Percentiles rank a stretch among this genome's conserved stretches.
Conservation (phyloP, 164 flowering plant genomes). For the Chimonanthus salicifolius region DNA sequence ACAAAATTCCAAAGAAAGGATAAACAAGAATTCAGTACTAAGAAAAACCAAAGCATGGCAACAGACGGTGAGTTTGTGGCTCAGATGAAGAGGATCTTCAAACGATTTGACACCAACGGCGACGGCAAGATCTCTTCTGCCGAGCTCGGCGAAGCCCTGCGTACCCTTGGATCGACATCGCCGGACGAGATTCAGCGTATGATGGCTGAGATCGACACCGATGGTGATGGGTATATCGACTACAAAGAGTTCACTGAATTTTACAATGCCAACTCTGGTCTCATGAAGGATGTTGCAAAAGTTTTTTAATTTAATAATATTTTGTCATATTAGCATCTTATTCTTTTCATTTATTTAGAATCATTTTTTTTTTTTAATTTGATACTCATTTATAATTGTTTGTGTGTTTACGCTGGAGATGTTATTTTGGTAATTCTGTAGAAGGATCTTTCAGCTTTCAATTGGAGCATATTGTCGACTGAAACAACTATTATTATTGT, state of each 20-base stretch:
- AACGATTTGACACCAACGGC: constrained; percentile 18
- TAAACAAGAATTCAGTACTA: no score
- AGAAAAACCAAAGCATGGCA: no score
- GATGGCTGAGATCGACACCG: constrained; percentile 24
- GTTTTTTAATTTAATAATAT: background rate
- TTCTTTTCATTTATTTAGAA: no score
- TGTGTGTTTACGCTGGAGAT: no score
- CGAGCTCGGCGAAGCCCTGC: constrained; percentile 17
- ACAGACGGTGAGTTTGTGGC: background rate
- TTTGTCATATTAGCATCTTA: no score
- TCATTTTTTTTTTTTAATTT: no score
- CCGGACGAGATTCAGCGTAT: constrained; percentile 12
- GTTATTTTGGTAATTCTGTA: no score
- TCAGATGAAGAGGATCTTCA: constrained; percentile 17
- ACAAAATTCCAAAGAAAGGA: no score
- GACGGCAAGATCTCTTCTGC: constrained; percentile 24
- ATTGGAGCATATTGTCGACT: no score
- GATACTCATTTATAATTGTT: no score
- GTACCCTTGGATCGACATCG: constrained; percentile 12
- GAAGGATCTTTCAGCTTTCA: no score
- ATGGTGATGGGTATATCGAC: constrained; percentile 26
- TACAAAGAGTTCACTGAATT: constrained; percentile 18
- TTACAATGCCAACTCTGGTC: constrained; percentile 7
- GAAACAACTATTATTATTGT: no score
- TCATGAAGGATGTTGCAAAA: constrained; percentile 17